Evolutionary conservation across 2,329 filamentous ascomycete species (phyloP), one percentile per base, ranked within the genome.

Genomic region (Alternaria arbusti): DNA sequence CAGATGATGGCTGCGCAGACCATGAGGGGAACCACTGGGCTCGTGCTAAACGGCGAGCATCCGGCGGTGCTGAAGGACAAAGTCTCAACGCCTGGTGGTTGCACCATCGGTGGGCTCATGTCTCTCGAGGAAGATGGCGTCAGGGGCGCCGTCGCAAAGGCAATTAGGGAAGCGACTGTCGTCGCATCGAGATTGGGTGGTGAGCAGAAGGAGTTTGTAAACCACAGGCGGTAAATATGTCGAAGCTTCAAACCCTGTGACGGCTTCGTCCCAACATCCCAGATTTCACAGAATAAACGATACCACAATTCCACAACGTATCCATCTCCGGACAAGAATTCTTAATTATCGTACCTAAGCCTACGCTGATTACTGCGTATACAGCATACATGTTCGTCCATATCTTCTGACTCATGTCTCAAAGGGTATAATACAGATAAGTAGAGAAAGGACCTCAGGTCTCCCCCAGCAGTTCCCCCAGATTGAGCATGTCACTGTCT

Each of bases 1-100:
- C 88, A 89, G 76, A 82, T 87, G 64, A 94, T 95, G 91, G 91
- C 91, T 25, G 90, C 91, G 1, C 92, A 95, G 83, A 89, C 89
- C 12, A 93, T 94, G 90, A 86, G 87, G 68, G 92, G 92, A 22
- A 88, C 90, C 0, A 90, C 91, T 0, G 88, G 86, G 0, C 74
- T 94, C 71, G 88, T 94, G 11, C 83, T 92, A 59, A 85, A 81
- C 58, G 91, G 91, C 13, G 90, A 93, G 76, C 91, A 94, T 78
- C 92, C 92, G 1, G 91, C 91, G 15, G 80, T 93, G 22, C 80
- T 94, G 56, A 86, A 89, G 55, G 91, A 95, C 70, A 92, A 91
- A 81, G 90, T 93, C n/a, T 89, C 84, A 68, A 93, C 91, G 1
- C 91, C 91, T 0, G 91, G 90, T 6, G 92, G 92, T 1, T 94